Conservation (phyloP, 495 filamentous ascomycete genomes). For the Penicillium pulvis region DNA sequence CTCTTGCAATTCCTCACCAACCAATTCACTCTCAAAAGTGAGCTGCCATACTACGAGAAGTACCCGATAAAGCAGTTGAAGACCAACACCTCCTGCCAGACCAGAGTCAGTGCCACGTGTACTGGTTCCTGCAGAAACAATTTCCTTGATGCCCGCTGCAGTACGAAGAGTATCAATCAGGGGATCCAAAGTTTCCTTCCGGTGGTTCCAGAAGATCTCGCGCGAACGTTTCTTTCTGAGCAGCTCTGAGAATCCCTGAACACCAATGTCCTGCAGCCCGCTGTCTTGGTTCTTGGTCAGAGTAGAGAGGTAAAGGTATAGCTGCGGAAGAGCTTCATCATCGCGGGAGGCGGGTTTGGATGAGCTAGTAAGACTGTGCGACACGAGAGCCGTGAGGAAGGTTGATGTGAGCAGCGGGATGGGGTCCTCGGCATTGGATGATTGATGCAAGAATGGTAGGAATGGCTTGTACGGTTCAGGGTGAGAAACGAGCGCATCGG, state of each 20-base stretch:
- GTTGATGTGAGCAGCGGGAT: slow-evolving; percentile 89
- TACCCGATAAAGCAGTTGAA: slow-evolving; percentile 94
- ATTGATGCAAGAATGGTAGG: slow-evolving; percentile 80
- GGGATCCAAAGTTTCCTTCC: slow-evolving; percentile 79
- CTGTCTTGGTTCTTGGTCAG: slow-evolving; percentile 78
- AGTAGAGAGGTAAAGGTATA: slow-evolving; percentile 84
- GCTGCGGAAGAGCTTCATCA: slow-evolving; percentile 77
- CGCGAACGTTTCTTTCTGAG: slow-evolving; percentile 74
- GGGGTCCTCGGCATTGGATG: slow-evolving; percentile 77
- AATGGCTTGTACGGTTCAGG: slow-evolving; percentile 81
- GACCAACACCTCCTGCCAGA: slow-evolving; percentile 77
- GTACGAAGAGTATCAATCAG: slow-evolving; percentile 79
- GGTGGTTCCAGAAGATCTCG: slow-evolving; percentile 83
- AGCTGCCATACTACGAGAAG: slow-evolving; percentile 93
- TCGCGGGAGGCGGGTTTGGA: slow-evolving; percentile 58
- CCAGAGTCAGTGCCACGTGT: slow-evolving; percentile 62
- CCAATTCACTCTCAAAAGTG: slow-evolving; percentile 80
- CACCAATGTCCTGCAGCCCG: slow-evolving; percentile 92
- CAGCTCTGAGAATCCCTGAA: slow-evolving; percentile 87
- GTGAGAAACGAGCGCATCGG: slow-evolving; percentile 71
- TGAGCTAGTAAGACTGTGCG: slow-evolving; percentile 61
- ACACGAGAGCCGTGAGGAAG: slow-evolving; percentile 80
- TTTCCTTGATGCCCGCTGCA: slow-evolving; percentile 73
- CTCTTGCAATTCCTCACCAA: slow-evolving; percentile 88
- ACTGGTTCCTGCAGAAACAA: slow-evolving; percentile 56